A percentile compares a stretch with the other conserved stretches of the same genome.
Conservation (phyloP, 2,329 filamentous ascomycete genomes). For the Pyrenochaeta sp. region DNA sequence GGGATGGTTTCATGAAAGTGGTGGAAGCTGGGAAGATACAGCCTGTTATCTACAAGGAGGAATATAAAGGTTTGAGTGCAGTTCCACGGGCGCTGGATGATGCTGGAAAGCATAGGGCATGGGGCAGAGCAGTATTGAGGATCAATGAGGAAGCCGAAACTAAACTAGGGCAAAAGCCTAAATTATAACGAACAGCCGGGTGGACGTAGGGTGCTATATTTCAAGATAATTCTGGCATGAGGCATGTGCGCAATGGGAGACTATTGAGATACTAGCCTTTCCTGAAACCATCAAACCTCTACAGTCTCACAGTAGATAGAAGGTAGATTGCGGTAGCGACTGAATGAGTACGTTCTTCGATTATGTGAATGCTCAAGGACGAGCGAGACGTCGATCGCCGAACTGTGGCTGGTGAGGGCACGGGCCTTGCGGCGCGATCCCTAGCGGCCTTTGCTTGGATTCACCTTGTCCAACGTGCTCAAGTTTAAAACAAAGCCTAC, state of each 20-base stretch:
- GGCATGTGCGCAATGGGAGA: no score
- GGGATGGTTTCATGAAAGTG: constrained; percentile 61
- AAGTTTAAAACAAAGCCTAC: constrained; percentile 29
- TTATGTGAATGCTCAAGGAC: no score
- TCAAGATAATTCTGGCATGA: background rate
- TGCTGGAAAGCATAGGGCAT: constrained; percentile 59
- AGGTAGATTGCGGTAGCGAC: no score
- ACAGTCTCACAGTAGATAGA: no score
- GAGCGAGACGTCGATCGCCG: no score
- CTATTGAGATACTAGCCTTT: no score
- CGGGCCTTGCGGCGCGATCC: constrained; percentile 15
- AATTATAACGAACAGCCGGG: constrained; percentile 10
- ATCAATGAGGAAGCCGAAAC: constrained; percentile 41
- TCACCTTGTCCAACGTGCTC: constrained; percentile 23
- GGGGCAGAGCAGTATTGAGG: constrained; percentile 65
- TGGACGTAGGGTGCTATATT: no score
- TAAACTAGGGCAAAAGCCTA: constrained; percentile 6
- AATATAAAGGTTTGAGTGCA: constrained; percentile 61
- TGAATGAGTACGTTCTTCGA: no score
- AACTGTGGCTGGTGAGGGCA: constrained; percentile 7
- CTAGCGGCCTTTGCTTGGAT: constrained; percentile 32
- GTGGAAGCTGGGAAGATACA: constrained; percentile 58
- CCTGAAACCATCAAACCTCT: no score
- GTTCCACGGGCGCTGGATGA: constrained; percentile 62
- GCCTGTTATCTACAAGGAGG: constrained; percentile 60